Evolutionary conservation across 2,329 filamentous ascomycete species (phyloP).

Genomic region (Fusarium sp.): DNA sequence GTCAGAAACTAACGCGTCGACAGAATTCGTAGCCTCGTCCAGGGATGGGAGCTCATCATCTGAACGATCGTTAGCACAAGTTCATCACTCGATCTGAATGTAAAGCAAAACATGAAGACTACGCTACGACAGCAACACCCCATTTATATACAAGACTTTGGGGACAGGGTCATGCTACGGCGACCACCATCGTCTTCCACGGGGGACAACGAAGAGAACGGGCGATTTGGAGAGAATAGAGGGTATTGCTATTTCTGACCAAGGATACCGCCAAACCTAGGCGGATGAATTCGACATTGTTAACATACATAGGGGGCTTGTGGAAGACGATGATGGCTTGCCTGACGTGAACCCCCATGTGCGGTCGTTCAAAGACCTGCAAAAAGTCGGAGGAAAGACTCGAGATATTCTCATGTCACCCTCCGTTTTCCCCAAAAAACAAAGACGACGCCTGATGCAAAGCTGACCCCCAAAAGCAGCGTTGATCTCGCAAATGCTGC

Average conservation of each 20-base stretch:
- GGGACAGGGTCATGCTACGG: conserved; percentile 62
- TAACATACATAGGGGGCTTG: conserved; percentile 74
- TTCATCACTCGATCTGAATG: conserved; percentile 37
- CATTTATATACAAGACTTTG: conserved; percentile 59
- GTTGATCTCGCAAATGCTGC: conserved; percentile 50
- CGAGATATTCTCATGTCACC: conserved; percentile 36
- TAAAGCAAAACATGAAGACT: conserved; percentile 44
- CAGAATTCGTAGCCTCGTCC: conserved; percentile 71
- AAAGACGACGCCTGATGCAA: conserved; percentile 51
- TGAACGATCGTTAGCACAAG: conserved; percentile 62
- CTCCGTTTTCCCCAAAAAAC: conserved; percentile 46
- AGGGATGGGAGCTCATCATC: conserved; percentile 73
- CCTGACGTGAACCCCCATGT: conserved; percentile 59
- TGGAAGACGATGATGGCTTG: conserved; percentile 80
- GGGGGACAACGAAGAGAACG: conserved; percentile 53
- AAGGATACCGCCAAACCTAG: conserved; percentile 51
- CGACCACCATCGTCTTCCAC: conserved; percentile 74
- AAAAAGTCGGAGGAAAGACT: conserved; percentile 36
- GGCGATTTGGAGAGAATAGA: conserved; percentile 53
- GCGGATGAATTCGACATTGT: conserved; percentile 55
- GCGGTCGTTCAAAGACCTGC: conserved; percentile 40
- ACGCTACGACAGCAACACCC: conserved; percentile 49
- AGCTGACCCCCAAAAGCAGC: conserved; percentile 47
- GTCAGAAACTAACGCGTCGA: conserved; percentile 77
- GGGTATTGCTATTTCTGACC: conserved; percentile 59